Conservation (phyloP, 805 yeast species). For the Yamadazyma insecticola region DNA sequence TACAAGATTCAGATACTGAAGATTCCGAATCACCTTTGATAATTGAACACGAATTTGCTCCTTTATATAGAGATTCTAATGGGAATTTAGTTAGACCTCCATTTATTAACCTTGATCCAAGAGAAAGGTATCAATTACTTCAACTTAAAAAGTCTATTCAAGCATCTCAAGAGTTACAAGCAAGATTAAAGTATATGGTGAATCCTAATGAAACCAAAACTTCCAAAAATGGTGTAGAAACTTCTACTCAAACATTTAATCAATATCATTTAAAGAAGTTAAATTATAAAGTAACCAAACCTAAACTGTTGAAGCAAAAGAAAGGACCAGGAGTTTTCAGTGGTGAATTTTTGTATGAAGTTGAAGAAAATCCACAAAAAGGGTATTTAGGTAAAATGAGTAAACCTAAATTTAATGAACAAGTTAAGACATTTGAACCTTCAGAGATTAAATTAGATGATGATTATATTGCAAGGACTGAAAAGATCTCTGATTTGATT, state of each 20-base stretch:
- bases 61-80: slow-evolving; percentile 29
- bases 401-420: slow-evolving; percentile 24
- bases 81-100: slow-evolving; percentile 41
- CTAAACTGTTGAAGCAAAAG: slow-evolving; percentile 4
- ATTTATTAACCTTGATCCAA: slow-evolving; percentile 39
- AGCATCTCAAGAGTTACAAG: slow-evolving; percentile 29
- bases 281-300: no score
- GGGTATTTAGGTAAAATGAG: slow-evolving; percentile 33
- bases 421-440: slow-evolving; percentile 4
- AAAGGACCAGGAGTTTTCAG: slow-evolving; percentile 20
- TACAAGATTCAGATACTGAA: slow-evolving; percentile 3
- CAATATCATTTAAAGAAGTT: slow-evolving; percentile 22
- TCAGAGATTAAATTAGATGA: slow-evolving; percentile 19
- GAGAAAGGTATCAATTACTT: slow-evolving; percentile 37
- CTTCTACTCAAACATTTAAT: slow-evolving; percentile 39
- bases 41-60: slow-evolving; percentile 30
- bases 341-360: slow-evolving; percentile 36
- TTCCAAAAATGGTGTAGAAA: slow-evolving; percentile 28
- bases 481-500: slow-evolving; percentile 23
- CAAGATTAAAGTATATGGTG: slow-evolving; percentile 33
- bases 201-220: slow-evolving; percentile 34
- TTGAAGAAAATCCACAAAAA: slow-evolving; percentile 11
- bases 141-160: slow-evolving; percentile 36
- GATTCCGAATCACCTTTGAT: slow-evolving; percentile 11
- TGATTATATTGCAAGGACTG: slow-evolving; percentile 20